phyloP scores from a whole-genome alignment of 2,329 filamentous ascomycete genomes.

The Leptographium wingfieldii region DNA sequence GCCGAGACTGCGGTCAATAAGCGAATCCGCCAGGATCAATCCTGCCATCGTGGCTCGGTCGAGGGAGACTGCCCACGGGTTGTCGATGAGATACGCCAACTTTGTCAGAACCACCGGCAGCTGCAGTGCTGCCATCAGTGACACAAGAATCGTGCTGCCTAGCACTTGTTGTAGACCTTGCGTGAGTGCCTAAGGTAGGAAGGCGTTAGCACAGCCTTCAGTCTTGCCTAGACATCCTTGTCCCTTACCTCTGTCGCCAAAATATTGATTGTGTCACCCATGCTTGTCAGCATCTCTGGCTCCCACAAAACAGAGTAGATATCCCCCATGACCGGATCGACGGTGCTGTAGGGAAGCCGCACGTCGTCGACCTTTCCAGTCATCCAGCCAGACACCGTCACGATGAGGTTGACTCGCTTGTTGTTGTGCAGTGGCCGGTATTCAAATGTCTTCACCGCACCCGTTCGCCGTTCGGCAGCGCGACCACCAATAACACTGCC shows the following conservation, averaged over 20 bases:
- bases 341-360: conserved; percentile 85
- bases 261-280: conserved; percentile 98
- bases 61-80: conserved; percentile 95
- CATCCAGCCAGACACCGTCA: conserved; percentile 97
- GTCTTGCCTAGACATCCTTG: conserved; percentile 14
- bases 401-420: conserved; percentile 88
- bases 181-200: conserved; percentile 60
- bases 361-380: conserved; percentile 96
- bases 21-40: conserved; percentile 83
- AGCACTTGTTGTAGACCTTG: conserved; percentile 93
- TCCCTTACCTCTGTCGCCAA: conserved; percentile 74
- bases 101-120: conserved; percentile 89
- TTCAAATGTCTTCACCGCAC: conserved; percentile 90
- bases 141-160: conserved; percentile 75
- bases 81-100: conserved; percentile 91
- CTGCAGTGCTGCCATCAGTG: conserved; percentile 84
- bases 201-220: background rate
- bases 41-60: conserved; percentile 81
- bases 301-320: conserved; percentile 97
- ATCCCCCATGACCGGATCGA: conserved; percentile 96
- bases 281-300: conserved; percentile 92
- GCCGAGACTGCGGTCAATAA: conserved; percentile 83
- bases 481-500: conserved; percentile 76
- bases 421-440: conserved; percentile 96
- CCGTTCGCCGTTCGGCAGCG: conserved; percentile 77